phyloP scores from a whole-genome alignment of 2,329 filamentous ascomycete species.

The Fusarium poae region DNA sequence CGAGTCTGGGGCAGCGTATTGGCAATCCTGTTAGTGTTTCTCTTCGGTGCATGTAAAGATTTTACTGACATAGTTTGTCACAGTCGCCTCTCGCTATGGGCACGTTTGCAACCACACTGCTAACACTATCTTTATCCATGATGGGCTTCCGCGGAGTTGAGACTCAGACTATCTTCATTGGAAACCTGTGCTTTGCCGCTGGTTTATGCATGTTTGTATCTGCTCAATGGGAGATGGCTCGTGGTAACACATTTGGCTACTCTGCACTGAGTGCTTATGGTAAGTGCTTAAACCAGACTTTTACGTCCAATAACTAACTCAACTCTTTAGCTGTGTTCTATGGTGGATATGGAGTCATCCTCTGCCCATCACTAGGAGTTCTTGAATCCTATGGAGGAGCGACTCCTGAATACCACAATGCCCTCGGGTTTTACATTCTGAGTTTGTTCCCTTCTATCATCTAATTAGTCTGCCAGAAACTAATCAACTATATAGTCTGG shows the following conservation, averaged over 20 bases:
- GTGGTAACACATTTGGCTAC: constrained; percentile 49
- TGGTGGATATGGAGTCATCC: constrained; percentile 47
- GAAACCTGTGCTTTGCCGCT: constrained; percentile 49
- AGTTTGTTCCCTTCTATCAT: constrained; percentile 20
- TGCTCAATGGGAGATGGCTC: constrained; percentile 49
- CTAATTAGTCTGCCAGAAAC: background rate
- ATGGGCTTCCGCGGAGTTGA: constrained; percentile 49
- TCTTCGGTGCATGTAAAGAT: too few species aligned
- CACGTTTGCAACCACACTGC: constrained; percentile 48
- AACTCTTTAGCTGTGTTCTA: constrained; percentile 44
- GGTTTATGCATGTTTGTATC: constrained; percentile 48
- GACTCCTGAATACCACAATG: constrained; percentile 48
- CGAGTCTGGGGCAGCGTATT: background rate
- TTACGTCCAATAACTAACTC: accelerated
- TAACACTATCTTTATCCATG: constrained; percentile 48
- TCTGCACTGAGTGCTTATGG: constrained; percentile 49
- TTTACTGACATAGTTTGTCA: background rate
- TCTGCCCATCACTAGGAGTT: constrained; percentile 45
- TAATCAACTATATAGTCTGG: constrained; percentile 42
- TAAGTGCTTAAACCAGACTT: background rate
- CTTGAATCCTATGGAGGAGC: constrained; percentile 46
- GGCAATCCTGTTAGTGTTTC: constrained; percentile 26
- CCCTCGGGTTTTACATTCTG: constrained; percentile 49
- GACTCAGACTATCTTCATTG: constrained; percentile 49
- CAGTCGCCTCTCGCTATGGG: constrained; percentile 48